These are phyloP conservation scores for Paecilomyces variotii DNA, from an alignment of 2,329 filamentous ascomycete species.

Conservation along the genomic window DNA sequence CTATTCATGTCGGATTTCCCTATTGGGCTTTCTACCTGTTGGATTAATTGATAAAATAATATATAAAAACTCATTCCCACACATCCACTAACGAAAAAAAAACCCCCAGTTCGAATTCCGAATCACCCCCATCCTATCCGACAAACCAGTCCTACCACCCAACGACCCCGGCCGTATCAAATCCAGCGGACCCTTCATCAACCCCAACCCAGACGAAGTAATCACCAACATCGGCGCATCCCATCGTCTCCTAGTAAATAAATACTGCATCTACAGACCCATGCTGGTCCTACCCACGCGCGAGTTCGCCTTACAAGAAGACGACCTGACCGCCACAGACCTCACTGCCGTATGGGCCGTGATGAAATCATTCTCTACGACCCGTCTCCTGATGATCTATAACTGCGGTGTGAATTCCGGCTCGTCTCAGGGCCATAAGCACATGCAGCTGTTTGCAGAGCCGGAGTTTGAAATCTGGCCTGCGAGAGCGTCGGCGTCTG, in stretches of 20 bases:
- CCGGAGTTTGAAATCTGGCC: constrained; percentile 19
- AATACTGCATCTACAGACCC: constrained; percentile 23
- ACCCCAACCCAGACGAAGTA: constrained; percentile 15
- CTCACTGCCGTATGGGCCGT: constrained; percentile 30
- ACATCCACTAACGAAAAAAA: neutral
- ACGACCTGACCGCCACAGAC: constrained; percentile 30
- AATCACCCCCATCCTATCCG: constrained; percentile 12
- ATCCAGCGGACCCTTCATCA: constrained; percentile 13
- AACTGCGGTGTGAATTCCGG: constrained; percentile 40
- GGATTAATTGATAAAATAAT: too few species aligned
- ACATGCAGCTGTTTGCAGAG: constrained; percentile 35
- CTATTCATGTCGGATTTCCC: too few species aligned
- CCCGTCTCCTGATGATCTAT: constrained; percentile 33
- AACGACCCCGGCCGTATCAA: constrained; percentile 15
- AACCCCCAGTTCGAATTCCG: constrained; percentile 12
- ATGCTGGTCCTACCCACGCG: constrained; percentile 32
- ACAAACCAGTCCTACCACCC: constrained; percentile 15
- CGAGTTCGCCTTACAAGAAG: constrained; percentile 21
- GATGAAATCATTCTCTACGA: constrained; percentile 16
- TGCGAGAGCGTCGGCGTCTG: constrained; percentile 10
- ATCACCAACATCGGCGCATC: constrained; percentile 11
- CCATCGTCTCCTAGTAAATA: constrained; percentile 18
- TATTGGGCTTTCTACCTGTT: too few species aligned
- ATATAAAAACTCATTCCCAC: too few species aligned
- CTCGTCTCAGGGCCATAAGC: constrained; percentile 38